These are phyloP conservation scores for Rhodotorula diobovata DNA, from an alignment of 768 basidiomycete species.

Conservation along the genomic window DNA sequence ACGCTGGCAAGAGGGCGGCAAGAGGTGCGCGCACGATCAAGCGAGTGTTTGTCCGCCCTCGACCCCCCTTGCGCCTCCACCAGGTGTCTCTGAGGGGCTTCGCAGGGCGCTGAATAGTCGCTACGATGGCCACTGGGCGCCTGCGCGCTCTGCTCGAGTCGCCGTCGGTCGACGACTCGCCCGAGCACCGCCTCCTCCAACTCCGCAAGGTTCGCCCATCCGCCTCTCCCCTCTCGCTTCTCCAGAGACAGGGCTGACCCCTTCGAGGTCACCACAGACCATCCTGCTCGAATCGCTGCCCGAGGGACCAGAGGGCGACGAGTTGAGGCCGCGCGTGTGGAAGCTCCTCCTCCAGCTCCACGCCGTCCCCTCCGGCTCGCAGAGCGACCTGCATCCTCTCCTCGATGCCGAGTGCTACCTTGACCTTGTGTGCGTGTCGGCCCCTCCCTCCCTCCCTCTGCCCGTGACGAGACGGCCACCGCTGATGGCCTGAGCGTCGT, in stretches of 20 bases:
- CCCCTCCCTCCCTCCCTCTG: too few species aligned
- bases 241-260: too few species aligned
- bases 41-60: neutral
- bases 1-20: neutral
- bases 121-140: neutral
- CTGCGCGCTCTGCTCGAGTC: neutral
- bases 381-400: slow-evolving; percentile 12
- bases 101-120: neutral
- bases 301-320: slow-evolving; percentile 43
- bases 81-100: too few species aligned
- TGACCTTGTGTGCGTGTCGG: slow-evolving; percentile 21
- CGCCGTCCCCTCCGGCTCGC: slow-evolving; percentile 63
- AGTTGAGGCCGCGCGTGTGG: slow-evolving; percentile 81
- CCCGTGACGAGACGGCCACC: too few species aligned
- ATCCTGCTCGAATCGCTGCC: slow-evolving; percentile 25
- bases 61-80: too few species aligned
- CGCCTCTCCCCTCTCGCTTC: too few species aligned
- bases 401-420: slow-evolving; percentile 25
- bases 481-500: too few species aligned
- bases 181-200: slow-evolving; percentile 1
- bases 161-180: neutral
- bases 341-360: slow-evolving; percentile 83
- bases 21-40: too few species aligned
- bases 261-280: neutral
- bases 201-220: slow-evolving; percentile 16